These are phyloP conservation scores for Conidiobolus incongruus DNA, from an alignment of 371 early-diverging fungal genomes.

Conservation along the genomic window DNA sequence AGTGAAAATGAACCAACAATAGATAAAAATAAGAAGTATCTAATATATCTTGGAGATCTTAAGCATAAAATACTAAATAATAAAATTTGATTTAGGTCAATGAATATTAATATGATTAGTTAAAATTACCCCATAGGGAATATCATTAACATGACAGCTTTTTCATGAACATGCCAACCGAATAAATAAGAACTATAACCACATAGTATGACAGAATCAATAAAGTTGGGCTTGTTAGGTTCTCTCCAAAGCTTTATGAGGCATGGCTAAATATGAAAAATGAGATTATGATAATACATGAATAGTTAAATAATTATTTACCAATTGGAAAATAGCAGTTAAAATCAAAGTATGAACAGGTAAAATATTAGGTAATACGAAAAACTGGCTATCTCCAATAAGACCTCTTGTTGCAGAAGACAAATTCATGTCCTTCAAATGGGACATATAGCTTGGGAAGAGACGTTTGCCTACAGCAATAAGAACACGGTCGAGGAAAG, in stretches of 20 bases:
- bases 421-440: conserved; percentile 18
- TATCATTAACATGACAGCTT: conserved; percentile 70
- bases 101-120: too few relatives aligned
- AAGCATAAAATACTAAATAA: too few relatives aligned
- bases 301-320: too few relatives aligned
- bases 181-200: conserved; percentile 76
- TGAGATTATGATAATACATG: too few relatives aligned
- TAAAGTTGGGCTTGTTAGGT: conserved; percentile 42
- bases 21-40: too few relatives aligned
- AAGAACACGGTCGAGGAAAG: conserved; percentile 51
- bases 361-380: conserved; percentile 45
- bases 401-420: conserved; percentile 70
- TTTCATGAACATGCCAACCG: conserved; percentile 98
- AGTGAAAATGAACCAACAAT: too few relatives aligned
- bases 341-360: conserved; percentile 51
- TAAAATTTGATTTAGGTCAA: too few relatives aligned
- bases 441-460: too few relatives aligned
- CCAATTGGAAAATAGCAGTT: conserved; percentile 49
- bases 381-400: conserved; percentile 75
- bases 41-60: too few relatives aligned
- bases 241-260: conserved; percentile 26
- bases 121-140: too few relatives aligned
- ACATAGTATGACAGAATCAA: conserved; percentile 50
- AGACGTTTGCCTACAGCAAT: too few relatives aligned
- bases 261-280: too few relatives aligned